Conservation (phyloP, 2,329 filamentous ascomycete species). For the Xylaria hypoxylon region DNA sequence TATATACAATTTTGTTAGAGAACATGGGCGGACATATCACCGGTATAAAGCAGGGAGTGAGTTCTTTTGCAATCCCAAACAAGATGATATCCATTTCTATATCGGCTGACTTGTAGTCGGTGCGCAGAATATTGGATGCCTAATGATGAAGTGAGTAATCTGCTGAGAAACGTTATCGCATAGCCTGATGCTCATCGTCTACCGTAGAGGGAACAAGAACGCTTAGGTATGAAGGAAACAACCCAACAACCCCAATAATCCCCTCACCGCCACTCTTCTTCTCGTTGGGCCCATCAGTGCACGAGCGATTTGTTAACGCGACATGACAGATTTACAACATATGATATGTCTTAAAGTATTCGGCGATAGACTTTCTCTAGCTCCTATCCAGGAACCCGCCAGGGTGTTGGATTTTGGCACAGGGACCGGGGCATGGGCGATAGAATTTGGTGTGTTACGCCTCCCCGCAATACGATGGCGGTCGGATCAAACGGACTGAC, state of each 20-base stretch:
- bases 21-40: conserved; percentile 46
- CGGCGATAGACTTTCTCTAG: conserved; percentile 57
- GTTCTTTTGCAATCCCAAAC: conserved; percentile 13
- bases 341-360: conserved; percentile 54
- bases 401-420: conserved; percentile 64
- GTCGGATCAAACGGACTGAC: conserved; percentile 8
- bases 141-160: conserved; percentile 41
- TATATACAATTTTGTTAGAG: conserved; percentile 44
- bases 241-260: too few species aligned
- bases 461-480: not conserved
- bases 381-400: conserved; percentile 56
- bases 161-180: not conserved
- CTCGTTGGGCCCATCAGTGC: not conserved
- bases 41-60: conserved; percentile 46
- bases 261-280: not conserved
- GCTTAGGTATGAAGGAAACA: conserved; percentile 32
- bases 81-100: not conserved
- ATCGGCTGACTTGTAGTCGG: not conserved
- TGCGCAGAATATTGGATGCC: conserved; percentile 44
- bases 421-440: conserved; percentile 64
- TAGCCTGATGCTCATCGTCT: conserved; percentile 15
- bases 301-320: conserved; percentile 5
- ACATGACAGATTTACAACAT: conserved; percentile 52
- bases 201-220: conserved; percentile 37
- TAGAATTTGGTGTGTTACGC: conserved; percentile 56